Conservation (phyloP, 169 alveolate genomes). For the Eimeria tenella region DNA sequence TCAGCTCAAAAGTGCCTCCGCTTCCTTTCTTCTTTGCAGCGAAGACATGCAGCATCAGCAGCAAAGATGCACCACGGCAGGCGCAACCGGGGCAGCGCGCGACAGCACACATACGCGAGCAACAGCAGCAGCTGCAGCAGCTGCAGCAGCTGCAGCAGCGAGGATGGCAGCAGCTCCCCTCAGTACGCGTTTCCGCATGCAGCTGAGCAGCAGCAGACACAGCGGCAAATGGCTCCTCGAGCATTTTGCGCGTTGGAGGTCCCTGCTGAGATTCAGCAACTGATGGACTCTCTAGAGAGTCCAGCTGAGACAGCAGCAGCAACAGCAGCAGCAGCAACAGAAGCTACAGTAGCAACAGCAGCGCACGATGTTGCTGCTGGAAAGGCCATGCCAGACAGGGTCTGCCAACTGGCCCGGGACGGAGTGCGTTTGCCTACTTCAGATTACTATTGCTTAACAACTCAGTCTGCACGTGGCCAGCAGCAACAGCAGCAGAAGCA, state of each 20-base stretch:
- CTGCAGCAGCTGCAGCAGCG: conserved; percentile 21
- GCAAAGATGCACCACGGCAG: background rate
- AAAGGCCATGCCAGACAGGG: background rate
- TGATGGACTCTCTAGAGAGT: conserved; percentile 31
- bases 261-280: conserved; percentile 53
- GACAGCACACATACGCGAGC: background rate
- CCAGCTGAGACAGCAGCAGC: conserved; percentile 12
- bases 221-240: background rate
- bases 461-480: background rate
- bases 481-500: background rate
- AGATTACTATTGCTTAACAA: too few relatives aligned
- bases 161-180: background rate
- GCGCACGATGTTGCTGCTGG: background rate
- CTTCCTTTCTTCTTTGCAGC: conserved; percentile 47
- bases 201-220: background rate
- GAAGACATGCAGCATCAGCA: conserved; percentile 31
- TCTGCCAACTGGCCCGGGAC: too few relatives aligned
- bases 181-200: background rate
- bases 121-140: background rate
- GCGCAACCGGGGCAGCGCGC: background rate
- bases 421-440: background rate
- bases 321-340: background rate
- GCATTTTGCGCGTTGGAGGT: background rate
- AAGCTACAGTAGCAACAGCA: background rate
- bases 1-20: background rate